Evolutionary conservation across 257 asterid genomes (phyloP), one percentile per base, ranked within the genome.

Genomic region (Anisodus tanguticus): DNA sequence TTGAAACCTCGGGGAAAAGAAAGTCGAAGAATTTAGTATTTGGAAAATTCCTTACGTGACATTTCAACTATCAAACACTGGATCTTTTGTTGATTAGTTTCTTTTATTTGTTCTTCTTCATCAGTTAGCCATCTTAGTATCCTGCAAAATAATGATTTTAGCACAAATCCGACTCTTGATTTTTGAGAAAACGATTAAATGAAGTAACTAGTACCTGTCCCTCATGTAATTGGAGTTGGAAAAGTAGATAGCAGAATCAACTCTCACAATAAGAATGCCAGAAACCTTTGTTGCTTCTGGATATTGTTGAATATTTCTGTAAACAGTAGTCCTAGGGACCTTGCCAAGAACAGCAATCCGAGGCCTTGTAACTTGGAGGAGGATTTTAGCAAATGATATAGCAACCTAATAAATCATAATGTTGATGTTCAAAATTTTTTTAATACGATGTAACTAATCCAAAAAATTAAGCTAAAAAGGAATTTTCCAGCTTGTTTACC

Each of bases 341-440:
- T 86, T 92, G 3, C 98, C 98, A 4, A 91, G 92, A 5, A 92
- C 90, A 0, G 92, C 92, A 4, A 92, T 90, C 31, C 94, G 80
- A 19, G 98, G 98, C 83, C 98, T 87, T 6, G 98, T 92, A 16
- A 92, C 98, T 87, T 92, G 97, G 59, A 94, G 94, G 43, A 94
- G 98, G 83, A 93, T 91, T 89, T 92, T 92, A 70, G 93, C 97
- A 35, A 93, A 90, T 4, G 97, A 93, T 86, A 92, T 89, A 3
- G 84, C 90, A 49, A 93, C 96, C 94, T 92, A 77, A 83, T 11
- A 19, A 39, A 69, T 49, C 8, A 35, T 41, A 57, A 47, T 68
- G 4, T 13, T 31, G 31, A 47, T 47, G 45, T 26, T 63, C 53
- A 43, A 68, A 31, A 0, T n/a, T 13, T 10, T 6, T n/a, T 80